Conservation (phyloP, 176 grass and related monocot species). For the Areca catechu region DNA sequence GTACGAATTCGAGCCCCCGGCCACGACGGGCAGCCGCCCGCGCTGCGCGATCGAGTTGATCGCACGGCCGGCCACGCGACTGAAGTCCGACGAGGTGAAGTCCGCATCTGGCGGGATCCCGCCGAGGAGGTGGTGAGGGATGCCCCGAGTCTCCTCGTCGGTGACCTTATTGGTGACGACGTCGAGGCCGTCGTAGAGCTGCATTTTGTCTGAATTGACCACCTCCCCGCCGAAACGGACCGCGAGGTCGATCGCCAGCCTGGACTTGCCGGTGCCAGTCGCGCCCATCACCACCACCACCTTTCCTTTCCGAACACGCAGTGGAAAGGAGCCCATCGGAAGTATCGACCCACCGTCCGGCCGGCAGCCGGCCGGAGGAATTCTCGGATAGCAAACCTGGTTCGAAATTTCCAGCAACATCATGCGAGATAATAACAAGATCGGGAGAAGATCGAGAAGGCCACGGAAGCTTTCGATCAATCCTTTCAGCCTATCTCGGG, state of each 20-base stretch:
- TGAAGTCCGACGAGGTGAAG: constrained; percentile 32
- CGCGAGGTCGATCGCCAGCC: constrained; percentile 39
- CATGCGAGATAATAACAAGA: too few relatives aligned
- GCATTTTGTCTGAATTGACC: constrained; percentile 54
- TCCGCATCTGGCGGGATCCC: constrained; percentile 19
- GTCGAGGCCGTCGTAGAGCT: constrained; percentile 26
- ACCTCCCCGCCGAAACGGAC: constrained; percentile 37
- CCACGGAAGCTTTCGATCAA: too few relatives aligned
- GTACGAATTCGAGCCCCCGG: constrained; percentile 41
- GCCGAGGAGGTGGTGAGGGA: constrained; percentile 43
- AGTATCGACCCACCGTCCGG: constrained; percentile 1
- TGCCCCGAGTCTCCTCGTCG: constrained; percentile 15
- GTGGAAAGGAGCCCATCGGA: neutral
- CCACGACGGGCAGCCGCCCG: constrained; percentile 24
- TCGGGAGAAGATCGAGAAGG: too few relatives aligned
- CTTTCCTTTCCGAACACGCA: constrained; percentile 9
- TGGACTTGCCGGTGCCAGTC: constrained; percentile 42
- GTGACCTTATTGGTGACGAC: constrained; percentile 57
- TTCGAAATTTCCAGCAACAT: too few relatives aligned
- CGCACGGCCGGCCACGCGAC: constrained; percentile 14
- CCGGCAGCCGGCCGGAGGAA: neutral
- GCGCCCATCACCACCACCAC: constrained; percentile 43
- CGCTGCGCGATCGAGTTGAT: constrained; percentile 10
- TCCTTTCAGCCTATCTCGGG: too few relatives aligned
- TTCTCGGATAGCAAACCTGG: too few relatives aligned